Base-by-base conservation (phyloP, 2,329 filamentous ascomycete genomes). In the Pezicula rhizophila region DNA sequence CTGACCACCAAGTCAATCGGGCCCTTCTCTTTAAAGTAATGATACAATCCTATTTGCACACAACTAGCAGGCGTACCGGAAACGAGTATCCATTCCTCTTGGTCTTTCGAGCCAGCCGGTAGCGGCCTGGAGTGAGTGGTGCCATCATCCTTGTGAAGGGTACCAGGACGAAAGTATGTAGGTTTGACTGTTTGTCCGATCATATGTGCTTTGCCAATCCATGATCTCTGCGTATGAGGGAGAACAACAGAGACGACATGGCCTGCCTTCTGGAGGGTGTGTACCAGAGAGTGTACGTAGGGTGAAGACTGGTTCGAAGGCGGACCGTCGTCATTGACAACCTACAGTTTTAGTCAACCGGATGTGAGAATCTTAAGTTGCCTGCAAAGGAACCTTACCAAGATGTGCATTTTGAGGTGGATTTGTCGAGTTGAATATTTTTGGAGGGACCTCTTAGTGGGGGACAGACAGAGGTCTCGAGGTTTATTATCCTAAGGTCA, bases 131-230 rank as follows among this genome's bases (percentile, higher is more conserved):
- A 69, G 65, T 87, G 84, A 40, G 77, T 82, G 14, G 81, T 84
- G 47, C 86, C 86, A 53, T 88, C 82, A 46, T 83, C 79, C 55
- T 79, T 66, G 56, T 78, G 72, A 1, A 84, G 70, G 2, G 77
- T 78, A 11, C 76, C 77, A 0, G 82, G 82, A 11, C 85, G 85
- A 72, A 90, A 96, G 73, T 95, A 96, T 25, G 80, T 77, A 8
- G 90, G 90, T 65, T 85, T 89, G 53, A 95, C 80, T 8, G 87
- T 87, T 66, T 92, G 85, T 49, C 91, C 91, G 60, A 97, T 90
- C 63, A 97, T 87, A 69, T 97, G 93, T 2, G 93, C 93, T 74
- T 99, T 99, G 60, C 91, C 91, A 62, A 99, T 97, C 93, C 93
- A 99, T 49, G 90, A 96, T 54, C 92, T 84, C 70, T 99, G 93